A percentile compares a stretch with the other conserved stretches of the same genome.
Conservation (phyloP, 176 grass and related monocot genomes). For the Miscanthus lutarioriparius region DNA sequence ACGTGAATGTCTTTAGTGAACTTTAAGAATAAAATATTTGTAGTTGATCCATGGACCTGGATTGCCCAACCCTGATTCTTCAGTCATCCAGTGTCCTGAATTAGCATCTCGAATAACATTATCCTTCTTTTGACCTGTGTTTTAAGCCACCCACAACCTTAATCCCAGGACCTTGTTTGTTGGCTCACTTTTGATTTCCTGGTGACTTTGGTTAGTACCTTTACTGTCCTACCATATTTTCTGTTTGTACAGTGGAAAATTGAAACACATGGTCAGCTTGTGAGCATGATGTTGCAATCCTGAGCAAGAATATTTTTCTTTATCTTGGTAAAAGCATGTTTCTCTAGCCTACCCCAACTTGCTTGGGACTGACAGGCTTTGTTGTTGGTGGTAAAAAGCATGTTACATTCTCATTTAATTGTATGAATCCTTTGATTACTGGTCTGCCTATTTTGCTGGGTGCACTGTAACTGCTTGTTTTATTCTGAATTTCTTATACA, state of each 20-base stretch:
- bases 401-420: background rate
- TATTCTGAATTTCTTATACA: background rate
- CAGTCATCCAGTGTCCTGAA: background rate
- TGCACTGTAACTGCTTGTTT: background rate
- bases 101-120: background rate
- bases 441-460: constrained; percentile 18
- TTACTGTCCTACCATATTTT: constrained; percentile 7
- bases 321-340: too few species aligned
- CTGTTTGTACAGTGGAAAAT: constrained; percentile 1
- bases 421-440: background rate
- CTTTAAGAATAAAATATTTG: background rate
- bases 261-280: background rate
- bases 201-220: background rate
- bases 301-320: background rate
- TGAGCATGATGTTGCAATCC: background rate
- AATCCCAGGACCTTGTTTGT: background rate
- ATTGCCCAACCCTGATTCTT: background rate
- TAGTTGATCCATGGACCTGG: background rate
- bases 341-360: too few species aligned
- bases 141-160: background rate
- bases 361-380: too few species aligned
- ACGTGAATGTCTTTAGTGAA: background rate
- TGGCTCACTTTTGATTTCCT: background rate
- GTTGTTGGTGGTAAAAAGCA: too few species aligned
- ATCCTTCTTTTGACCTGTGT: background rate